phyloP scores from a whole-genome alignment of 352 stramenopile genomes.

The Phytophthora rubi region DNA sequence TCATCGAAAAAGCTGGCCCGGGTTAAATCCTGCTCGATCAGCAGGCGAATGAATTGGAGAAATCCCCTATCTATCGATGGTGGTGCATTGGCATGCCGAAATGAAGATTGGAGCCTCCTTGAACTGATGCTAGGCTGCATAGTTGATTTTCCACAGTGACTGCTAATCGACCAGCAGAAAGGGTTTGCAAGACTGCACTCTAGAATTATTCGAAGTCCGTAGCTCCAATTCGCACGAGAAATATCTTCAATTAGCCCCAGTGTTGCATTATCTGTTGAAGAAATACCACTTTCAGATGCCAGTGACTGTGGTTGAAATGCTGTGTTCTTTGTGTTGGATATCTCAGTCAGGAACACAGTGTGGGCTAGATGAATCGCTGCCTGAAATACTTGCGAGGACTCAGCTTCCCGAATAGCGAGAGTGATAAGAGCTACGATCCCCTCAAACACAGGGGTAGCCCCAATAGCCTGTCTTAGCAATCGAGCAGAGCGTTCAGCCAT shows the following conservation, averaged over 20 bases:
- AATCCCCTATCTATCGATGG: slow-evolving; percentile 42
- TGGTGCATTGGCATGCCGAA: slow-evolving; percentile 1
- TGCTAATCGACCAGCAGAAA: slow-evolving; percentile 42
- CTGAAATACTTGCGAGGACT: slow-evolving; percentile 43
- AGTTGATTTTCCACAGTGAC: not conserved
- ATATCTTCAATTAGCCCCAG: slow-evolving; percentile 29
- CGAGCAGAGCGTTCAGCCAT: slow-evolving; percentile 43
- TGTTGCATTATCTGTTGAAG: not conserved
- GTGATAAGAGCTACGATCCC: slow-evolving; percentile 46
- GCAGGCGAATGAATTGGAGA: slow-evolving; percentile 45
- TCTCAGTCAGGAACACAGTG: slow-evolving; percentile 44
- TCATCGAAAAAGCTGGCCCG: slow-evolving; percentile 38
- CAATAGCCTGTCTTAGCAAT: slow-evolving; percentile 28
- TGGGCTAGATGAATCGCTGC: slow-evolving; percentile 45
- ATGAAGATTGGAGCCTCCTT: not conserved
- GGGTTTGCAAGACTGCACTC: slow-evolving; percentile 33
- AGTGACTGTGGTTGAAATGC: too few species aligned
- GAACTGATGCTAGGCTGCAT: not conserved
- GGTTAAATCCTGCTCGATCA: slow-evolving; percentile 45
- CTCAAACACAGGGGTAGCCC: slow-evolving; percentile 43
- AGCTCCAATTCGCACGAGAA: slow-evolving; percentile 25
- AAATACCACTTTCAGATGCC: not conserved
- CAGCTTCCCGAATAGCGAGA: slow-evolving; percentile 35
- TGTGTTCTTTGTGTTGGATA: not conserved
- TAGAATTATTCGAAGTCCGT: slow-evolving; percentile 38